phyloP scores from a whole-genome alignment of 495 filamentous ascomycete genomes.

The Xylaria castorea region DNA sequence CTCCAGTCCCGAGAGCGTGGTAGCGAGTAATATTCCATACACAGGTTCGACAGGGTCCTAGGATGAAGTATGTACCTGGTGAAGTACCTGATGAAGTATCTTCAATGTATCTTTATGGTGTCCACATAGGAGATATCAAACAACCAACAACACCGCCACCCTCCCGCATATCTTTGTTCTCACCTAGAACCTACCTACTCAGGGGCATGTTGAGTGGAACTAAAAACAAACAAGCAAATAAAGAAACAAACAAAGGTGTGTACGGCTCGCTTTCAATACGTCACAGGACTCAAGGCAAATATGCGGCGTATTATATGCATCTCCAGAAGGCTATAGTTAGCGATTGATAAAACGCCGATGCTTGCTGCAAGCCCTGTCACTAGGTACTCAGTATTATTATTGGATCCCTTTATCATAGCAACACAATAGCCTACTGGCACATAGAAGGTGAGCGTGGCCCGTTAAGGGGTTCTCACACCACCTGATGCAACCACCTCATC shows the following conservation, averaged over 20 bases:
- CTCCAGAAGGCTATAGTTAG: neutral
- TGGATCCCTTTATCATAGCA: neutral
- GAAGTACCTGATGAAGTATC: conserved; percentile 21
- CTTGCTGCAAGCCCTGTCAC: neutral
- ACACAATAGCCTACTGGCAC: neutral
- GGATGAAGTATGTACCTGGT: neutral
- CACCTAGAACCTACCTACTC: neutral
- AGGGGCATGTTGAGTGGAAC: neutral
- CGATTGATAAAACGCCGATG: neutral
- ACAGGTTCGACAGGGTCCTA: conserved; percentile 3
- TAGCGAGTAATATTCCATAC: conserved; percentile 10
- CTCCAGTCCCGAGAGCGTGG: conserved; percentile 7
- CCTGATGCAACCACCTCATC: conserved; percentile 8
- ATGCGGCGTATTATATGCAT: neutral
- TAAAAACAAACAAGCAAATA: conserved; percentile 2
- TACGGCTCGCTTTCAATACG: neutral
- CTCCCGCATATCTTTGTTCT: neutral
- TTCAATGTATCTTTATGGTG: conserved; percentile 5
- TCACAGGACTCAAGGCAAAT: neutral
- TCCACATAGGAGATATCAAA: neutral
- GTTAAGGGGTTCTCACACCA: conserved; percentile 13
- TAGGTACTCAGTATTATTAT: neutral
- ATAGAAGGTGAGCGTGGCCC: neutral
- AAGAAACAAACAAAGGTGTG: neutral
- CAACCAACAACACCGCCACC: neutral